phyloP scores from a whole-genome alignment of 345 rosid genomes.

The Lagerstroemia speciosa region DNA sequence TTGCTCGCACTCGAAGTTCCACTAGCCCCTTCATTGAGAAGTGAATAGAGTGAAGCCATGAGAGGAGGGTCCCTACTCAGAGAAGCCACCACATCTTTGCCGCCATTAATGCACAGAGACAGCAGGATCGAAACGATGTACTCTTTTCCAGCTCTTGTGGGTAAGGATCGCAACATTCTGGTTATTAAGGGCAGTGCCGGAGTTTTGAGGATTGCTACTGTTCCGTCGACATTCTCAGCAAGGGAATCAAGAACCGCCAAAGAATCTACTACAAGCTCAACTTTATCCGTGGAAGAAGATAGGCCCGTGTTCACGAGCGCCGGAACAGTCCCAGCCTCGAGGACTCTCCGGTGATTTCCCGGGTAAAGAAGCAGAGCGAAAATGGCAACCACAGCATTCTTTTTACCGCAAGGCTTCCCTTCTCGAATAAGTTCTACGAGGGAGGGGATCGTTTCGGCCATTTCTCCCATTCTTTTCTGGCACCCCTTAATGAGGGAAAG shows the following conservation, averaged over 20 bases:
- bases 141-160: slow-evolving; percentile 40
- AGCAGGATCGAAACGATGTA: slow-evolving; percentile 45
- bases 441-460: slow-evolving; percentile 40
- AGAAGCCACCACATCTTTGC: slow-evolving; percentile 31
- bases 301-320: slow-evolving; percentile 29
- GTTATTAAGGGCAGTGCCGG: slow-evolving; percentile 31
- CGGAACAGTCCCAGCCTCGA: slow-evolving; percentile 47
- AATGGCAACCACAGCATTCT: slow-evolving; percentile 54
- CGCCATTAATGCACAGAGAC: slow-evolving; percentile 40
- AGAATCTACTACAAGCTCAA: slow-evolving; percentile 46
- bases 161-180: slow-evolving; percentile 24
- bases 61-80: slow-evolving; percentile 28
- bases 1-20: slow-evolving; percentile 23
- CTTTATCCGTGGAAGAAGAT: slow-evolving; percentile 22
- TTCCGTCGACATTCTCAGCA: slow-evolving; percentile 42
- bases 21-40: slow-evolving; percentile 29
- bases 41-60: slow-evolving; percentile 32
- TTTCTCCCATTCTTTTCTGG: slow-evolving; percentile 51
- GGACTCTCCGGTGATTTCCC: slow-evolving; percentile 40
- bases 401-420: slow-evolving; percentile 49
- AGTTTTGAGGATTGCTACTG: slow-evolving; percentile 33
- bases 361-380: slow-evolving; percentile 42
- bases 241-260: slow-evolving; percentile 54
- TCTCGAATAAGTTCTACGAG: slow-evolving; percentile 42
- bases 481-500: slow-evolving; percentile 53